Evolutionary conservation across 169 alveolate species (phyloP), one percentile per base, ranked within the genome.

Genomic region (Plasmodium gaboni): DNA sequence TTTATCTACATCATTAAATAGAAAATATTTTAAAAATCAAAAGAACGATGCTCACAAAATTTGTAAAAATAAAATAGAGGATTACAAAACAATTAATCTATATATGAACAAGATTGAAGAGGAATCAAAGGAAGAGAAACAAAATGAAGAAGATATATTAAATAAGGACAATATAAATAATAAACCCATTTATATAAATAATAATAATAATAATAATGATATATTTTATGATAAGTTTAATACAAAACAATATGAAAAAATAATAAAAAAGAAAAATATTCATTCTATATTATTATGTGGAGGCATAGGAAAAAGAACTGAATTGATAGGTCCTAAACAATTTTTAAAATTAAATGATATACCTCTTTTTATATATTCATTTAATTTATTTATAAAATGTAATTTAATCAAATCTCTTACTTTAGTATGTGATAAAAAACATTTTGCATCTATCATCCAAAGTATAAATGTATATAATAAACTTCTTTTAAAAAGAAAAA

Each of bases 201-300:
- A 19, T 19, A 19, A 19, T 19, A 19, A 32, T 32, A 32, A 32
- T 32, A 4, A 32, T 7, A 32, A 32, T 32, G 44, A 32, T 32
- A 32, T 32, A 9, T 19, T 55, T 46, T 5, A 73, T 32, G 13
- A 73, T 32, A 55, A 12, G 12, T 26, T 44, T 13, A 73, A 80
- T 7, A 13, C 19, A 53, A 80, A 12, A 44, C 65, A 51, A 50
- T 80, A 80, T 80, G 74, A 80, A 42, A 22, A 80, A 44, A 65
- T n/a, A 46, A 32, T 80, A 69, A 26, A 80, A 2, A 67, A 44
- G 38, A 57, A 44, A 80, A 65, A 80, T 44, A 67, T 80, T 7
- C 90, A 80, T 60, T 42, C 90, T n/a, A 48, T 80, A n/a, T 80
- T 80, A 15, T 50, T 80, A 51, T 80, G 90, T 57, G 90, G 90